Percentiles rank a stretch among this genome's conserved stretches.
Conservation (phyloP, 1,139 yeast species). For the Sugiyamaella castrensis region DNA sequence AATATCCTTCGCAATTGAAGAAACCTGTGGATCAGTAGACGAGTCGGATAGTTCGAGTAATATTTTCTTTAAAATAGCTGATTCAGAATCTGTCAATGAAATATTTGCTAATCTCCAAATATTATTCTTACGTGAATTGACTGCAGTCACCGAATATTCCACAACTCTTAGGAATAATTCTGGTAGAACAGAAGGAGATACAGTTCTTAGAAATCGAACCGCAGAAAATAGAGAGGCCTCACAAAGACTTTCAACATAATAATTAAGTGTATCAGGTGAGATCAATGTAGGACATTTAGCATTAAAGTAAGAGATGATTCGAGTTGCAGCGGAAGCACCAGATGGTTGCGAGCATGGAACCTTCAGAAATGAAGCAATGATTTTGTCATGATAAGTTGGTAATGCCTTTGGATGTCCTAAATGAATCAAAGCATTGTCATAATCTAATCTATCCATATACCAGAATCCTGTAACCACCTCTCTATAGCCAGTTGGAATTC, state of each 20-base stretch:
- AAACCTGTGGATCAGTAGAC: slow-evolving; percentile 13
- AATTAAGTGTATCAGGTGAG: slow-evolving; percentile 19
- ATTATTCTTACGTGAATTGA: slow-evolving; percentile 14
- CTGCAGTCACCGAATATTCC: slow-evolving; percentile 3
- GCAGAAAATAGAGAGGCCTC: slow-evolving; percentile 23
- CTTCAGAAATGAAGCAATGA: slow-evolving; percentile 22
- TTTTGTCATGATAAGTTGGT: slow-evolving; percentile 25
- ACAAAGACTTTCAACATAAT: slow-evolving; percentile 24
- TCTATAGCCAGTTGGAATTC: slow-evolving; percentile 27
- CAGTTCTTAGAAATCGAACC: slow-evolving; percentile 25
- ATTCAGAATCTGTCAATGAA: slow-evolving; percentile 25
- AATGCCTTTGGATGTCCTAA: slow-evolving; percentile 27
- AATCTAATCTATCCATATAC: slow-evolving; percentile 25
- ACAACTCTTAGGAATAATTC: slow-evolving; percentile 20
- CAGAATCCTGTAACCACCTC: slow-evolving; percentile 29
- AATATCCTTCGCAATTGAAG: slow-evolving; percentile 26
- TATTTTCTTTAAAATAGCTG: slow-evolving; percentile 19
- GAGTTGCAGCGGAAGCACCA: slow-evolving; percentile 1
- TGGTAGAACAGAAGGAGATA: slow-evolving; percentile 21
- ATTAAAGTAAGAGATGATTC: slow-evolving; percentile 24
- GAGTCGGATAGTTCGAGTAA: slow-evolving; percentile 19
- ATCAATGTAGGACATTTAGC: slow-evolving; percentile 23
- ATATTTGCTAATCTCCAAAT: slow-evolving; percentile 28
- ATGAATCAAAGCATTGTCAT: slow-evolving; percentile 22
- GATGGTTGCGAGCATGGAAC: slow-evolving; percentile 2